Percentiles rank a stretch among this genome's conserved stretches.
Evolutionary conservation across 306 rosid genomes (phyloP).

Genomic region (Cicer arietinum): DNA sequence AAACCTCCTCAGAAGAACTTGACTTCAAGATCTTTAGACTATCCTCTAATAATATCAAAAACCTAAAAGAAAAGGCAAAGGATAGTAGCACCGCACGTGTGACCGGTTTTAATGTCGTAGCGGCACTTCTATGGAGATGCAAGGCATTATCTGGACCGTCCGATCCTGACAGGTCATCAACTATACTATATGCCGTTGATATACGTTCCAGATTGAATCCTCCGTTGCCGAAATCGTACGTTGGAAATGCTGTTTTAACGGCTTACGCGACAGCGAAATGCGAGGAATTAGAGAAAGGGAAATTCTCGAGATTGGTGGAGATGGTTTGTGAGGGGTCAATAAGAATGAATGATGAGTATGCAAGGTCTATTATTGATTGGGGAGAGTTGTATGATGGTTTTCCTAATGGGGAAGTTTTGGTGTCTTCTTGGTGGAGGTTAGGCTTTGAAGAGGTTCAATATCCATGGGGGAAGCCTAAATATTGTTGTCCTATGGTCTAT

Average conservation of each 20-base stretch:
- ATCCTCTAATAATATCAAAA: conserved; percentile 42
- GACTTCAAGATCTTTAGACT: conserved; percentile 59
- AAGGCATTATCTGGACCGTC: conserved; percentile 55
- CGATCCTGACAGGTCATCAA: conserved; percentile 53
- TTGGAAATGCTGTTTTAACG: conserved; percentile 62
- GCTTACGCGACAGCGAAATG: conserved; percentile 56
- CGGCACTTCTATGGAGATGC: conserved; percentile 74
- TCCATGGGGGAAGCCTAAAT: conserved; percentile 86
- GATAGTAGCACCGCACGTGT: background rate
- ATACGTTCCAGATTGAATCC: conserved; percentile 59
- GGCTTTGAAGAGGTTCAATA: conserved; percentile 75
- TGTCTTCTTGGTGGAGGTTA: conserved; percentile 84
- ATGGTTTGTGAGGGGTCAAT: conserved; percentile 62
- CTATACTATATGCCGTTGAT: conserved; percentile 67
- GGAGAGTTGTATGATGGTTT: conserved; percentile 69
- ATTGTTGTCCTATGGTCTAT: conserved; percentile 69
- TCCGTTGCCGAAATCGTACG: conserved; percentile 47
- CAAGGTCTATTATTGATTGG: conserved; percentile 69
- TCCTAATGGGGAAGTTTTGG: conserved; percentile 74
- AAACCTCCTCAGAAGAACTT: conserved; percentile 55
- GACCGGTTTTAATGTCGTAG: conserved; percentile 62
- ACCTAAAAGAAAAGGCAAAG: conserved; percentile 63
- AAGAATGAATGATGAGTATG: conserved; percentile 72
- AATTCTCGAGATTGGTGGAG: conserved; percentile 58
- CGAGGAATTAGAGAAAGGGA: conserved; percentile 48